Evolutionary conservation across 2,329 filamentous ascomycete genomes (phyloP).

Genomic region (Zymoseptoria pseudotritici): DNA sequence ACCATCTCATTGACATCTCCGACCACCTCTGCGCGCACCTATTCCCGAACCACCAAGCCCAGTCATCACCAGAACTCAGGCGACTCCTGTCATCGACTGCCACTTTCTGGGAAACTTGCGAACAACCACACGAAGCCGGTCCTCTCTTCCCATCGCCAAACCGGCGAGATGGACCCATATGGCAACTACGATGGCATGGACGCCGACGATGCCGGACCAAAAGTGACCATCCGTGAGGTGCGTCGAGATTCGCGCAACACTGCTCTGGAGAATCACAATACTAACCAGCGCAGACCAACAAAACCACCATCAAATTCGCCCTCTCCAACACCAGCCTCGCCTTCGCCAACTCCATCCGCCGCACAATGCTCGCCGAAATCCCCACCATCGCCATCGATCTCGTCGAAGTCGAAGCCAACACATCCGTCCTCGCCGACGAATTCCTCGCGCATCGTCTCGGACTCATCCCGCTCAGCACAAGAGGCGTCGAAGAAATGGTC

Average conservation of each 20-base stretch:
- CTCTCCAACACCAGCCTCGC: slow-evolving; percentile 81
- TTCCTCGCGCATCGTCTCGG: slow-evolving; percentile 90
- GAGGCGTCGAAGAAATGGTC: slow-evolving; percentile 70
- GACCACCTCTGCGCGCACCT: background rate
- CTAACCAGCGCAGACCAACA: slow-evolving; percentile 50
- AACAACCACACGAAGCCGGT: background rate
- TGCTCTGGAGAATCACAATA: slow-evolving; percentile 1
- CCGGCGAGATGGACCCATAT: slow-evolving; percentile 13
- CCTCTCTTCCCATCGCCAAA: background rate
- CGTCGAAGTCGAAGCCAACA: slow-evolving; percentile 87
- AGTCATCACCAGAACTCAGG: background rate
- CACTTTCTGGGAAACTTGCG: background rate
- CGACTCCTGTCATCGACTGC: background rate
- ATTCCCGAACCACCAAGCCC: background rate
- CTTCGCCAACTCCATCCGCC: slow-evolving; percentile 86
- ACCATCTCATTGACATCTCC: background rate
- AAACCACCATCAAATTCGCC: slow-evolving; percentile 80
- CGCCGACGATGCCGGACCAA: slow-evolving; percentile 18
- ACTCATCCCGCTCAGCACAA: slow-evolving; percentile 78
- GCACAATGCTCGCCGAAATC: slow-evolving; percentile 86
- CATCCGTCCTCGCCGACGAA: slow-evolving; percentile 91
- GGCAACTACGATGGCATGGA: slow-evolving; percentile 16
- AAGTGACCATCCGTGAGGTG: slow-evolving; percentile 42
- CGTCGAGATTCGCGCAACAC: slow-evolving; percentile 4
- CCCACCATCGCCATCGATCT: slow-evolving; percentile 92